phyloP scores from a whole-genome alignment of 2,329 filamentous ascomycete genomes.

The Hymenoscyphus scutula region DNA sequence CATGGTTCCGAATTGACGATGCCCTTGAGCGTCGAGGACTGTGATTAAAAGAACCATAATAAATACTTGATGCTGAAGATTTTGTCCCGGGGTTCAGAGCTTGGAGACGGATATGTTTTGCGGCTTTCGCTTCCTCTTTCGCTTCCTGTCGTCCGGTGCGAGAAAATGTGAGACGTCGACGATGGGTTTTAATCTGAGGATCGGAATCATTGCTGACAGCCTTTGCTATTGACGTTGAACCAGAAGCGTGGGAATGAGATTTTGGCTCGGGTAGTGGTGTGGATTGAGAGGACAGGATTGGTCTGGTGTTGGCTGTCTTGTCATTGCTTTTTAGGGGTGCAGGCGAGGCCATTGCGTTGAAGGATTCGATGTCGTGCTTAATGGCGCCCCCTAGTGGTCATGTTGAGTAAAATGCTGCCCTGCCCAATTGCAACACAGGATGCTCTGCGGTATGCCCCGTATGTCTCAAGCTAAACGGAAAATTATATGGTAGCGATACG shows the following conservation, averaged over 20 bases:
- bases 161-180: conserved; percentile 20
- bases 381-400: conserved; percentile 1
- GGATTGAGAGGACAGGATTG: conserved; percentile 5
- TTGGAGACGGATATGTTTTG: conserved; percentile 32
- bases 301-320: conserved; percentile 1
- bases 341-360: not conserved
- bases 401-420: not conserved
- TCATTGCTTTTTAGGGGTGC: not conserved
- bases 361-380: conserved; percentile 3
- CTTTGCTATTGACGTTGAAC: conserved; percentile 8
- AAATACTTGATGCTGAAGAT: conserved; percentile 33
- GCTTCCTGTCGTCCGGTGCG: conserved; percentile 13
- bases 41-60: conserved; percentile 36
- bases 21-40: conserved; percentile 30
- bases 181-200: conserved; percentile 19
- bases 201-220: not conserved
- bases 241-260: not conserved
- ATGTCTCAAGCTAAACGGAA: not conserved
- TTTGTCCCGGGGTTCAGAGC: conserved; percentile 23
- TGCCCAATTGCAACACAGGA: not conserved
- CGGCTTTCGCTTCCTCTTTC: conserved; percentile 24
- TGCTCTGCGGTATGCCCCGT: not conserved
- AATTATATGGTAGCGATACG: not conserved
- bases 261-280: conserved; percentile 4
- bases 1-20: conserved; percentile 25